Base-by-base conservation (phyloP, 2,329 filamentous ascomycete species). In the Colletotrichum truncatum region DNA sequence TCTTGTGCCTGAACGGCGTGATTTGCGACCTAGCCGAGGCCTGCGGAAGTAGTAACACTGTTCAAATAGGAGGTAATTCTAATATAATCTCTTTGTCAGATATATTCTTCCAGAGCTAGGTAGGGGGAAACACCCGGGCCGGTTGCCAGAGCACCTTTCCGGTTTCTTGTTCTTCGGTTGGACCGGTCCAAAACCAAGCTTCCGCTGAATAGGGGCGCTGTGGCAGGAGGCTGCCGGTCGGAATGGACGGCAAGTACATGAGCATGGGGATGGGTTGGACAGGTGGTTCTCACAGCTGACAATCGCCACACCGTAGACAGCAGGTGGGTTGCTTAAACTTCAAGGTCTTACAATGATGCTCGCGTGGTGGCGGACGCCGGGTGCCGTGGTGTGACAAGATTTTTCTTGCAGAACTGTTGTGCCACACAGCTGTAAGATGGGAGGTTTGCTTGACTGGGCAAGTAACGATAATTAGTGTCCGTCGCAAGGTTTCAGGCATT, bases 11-110 rank as follows among this genome's bases (percentile, higher is more conserved):
- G n/a, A 39, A 14, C 26, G 8, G 28, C n/a, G n/a, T n/a, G n/a
- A n/a, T n/a, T n/a, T n/a, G n/a, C n/a, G 26, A 30, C n/a, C 45
- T 32, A 59, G 61, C 61, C 53, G 61, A 60, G 61, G 46, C 55
- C 61, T 60, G 55, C 55, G 32, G 36, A 64, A 55, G 45, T 53
- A 21, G 16, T 46, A 14, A 16, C 28, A 14, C 6, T 51, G 23
- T 18, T 60, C 25, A 30, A 38, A 28, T 6, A 30, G 34, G 26
- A 23, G 28, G 21, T 7, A 39, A 23, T 45, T 28, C 16, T 34
- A 10, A 26, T 23, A 64, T 23, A 64, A 28, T 25, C 18, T 14
- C 21, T 34, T 6, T 12, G 9, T 23, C 6, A 38, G 38, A 32
- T 45, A 12, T n/a, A 38, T 36, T 6, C 10, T 28, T 5, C 25